Conservation (phyloP, 352 stramenopile species). For the Globisporangium abappressorium region DNA sequence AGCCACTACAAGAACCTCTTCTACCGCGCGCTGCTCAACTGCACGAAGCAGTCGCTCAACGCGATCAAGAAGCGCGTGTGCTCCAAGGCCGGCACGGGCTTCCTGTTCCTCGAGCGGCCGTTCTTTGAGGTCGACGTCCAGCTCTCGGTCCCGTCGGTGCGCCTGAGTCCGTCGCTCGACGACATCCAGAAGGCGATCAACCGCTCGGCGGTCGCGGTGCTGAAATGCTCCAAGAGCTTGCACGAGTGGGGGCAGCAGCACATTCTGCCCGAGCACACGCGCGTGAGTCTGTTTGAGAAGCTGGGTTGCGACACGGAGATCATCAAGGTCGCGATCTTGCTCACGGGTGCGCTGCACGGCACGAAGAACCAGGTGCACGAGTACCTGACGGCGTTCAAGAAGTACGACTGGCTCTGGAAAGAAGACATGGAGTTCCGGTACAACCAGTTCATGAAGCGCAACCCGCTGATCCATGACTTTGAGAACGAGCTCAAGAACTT, state of each 20-base stretch:
- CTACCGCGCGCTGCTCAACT: conserved; percentile 78
- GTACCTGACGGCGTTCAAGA: conserved; percentile 80
- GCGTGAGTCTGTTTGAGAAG: conserved; percentile 75
- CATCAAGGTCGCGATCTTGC: conserved; percentile 84
- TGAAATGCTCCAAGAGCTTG: conserved; percentile 80
- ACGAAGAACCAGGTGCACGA: conserved; percentile 86
- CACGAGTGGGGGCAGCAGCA: conserved; percentile 80
- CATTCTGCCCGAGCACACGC: conserved; percentile 41
- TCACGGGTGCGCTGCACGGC: conserved; percentile 79
- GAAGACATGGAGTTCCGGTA: conserved; percentile 87
- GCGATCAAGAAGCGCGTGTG: conserved; percentile 83
- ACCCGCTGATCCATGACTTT: conserved; percentile 81
- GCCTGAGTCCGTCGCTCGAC: conserved; percentile 76
- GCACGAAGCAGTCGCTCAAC: conserved; percentile 74
- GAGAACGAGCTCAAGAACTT: conserved; percentile 79
- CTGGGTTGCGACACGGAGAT: conserved; percentile 87
- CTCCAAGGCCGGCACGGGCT: conserved; percentile 71
- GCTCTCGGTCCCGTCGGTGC: conserved; percentile 74
- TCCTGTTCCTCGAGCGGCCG: conserved; percentile 78
- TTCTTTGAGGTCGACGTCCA: conserved; percentile 90
- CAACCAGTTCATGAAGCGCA: conserved; percentile 82
- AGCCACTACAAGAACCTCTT: conserved; percentile 82
- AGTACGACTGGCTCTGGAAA: conserved; percentile 91
- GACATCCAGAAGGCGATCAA: conserved; percentile 88
- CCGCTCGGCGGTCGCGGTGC: conserved; percentile 64